Percentiles rank a stretch among this genome's conserved stretches.
Conservation (phyloP, 176 grass and related monocot genomes). For the Pharus latifolius region DNA sequence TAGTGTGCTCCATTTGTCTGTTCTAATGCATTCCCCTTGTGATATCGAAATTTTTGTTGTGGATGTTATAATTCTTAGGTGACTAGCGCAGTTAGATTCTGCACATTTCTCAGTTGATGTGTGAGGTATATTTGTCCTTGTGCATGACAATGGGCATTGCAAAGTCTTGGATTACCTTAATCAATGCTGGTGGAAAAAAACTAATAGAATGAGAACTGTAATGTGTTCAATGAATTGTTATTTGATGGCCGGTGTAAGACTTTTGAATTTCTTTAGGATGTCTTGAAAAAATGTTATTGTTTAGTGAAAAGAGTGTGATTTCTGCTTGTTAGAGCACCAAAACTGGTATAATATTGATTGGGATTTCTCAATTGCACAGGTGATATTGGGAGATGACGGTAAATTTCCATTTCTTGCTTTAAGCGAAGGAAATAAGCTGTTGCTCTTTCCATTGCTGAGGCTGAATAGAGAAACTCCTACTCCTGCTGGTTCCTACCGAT, state of each 20-base stretch:
- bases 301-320: background rate
- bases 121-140: background rate
- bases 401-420: constrained; percentile 74
- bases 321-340: background rate
- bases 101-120: background rate
- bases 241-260: background rate
- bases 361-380: constrained; percentile 27
- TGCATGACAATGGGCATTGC: background rate
- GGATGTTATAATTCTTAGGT: background rate
- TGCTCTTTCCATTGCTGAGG: constrained; percentile 64
- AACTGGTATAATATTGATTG: background rate
- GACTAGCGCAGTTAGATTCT: background rate
- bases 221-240: background rate
- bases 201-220: background rate
- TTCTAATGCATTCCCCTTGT: background rate
- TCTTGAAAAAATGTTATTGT: background rate
- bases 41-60: background rate
- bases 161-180: background rate
- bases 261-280: background rate
- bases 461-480: constrained; percentile 62
- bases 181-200: background rate
- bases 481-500: constrained; percentile 35
- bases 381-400: constrained; percentile 3
- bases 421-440: constrained; percentile 65
- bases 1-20: background rate